Conservation (phyloP, 176 grass and related monocot genomes). For the Triticum timopheevii region DNA sequence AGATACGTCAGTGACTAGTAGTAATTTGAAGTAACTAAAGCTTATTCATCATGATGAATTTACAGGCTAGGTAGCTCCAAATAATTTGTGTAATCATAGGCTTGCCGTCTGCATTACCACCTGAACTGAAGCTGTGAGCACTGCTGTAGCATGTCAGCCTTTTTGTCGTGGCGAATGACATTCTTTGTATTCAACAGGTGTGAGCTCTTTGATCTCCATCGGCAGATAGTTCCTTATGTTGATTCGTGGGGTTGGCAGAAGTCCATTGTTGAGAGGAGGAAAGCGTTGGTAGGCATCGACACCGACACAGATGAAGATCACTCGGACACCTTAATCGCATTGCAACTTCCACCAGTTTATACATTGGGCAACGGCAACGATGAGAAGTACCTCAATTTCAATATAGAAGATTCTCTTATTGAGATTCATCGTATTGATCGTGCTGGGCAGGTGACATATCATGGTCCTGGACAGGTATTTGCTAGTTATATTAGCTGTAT, state of each 20-base stretch:
- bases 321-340: slow-evolving; percentile 52
- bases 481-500: neutral
- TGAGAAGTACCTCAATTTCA: slow-evolving; percentile 60
- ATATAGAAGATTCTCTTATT: slow-evolving; percentile 58
- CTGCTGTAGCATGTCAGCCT: neutral
- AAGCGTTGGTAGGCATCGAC: slow-evolving; percentile 16
- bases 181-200: slow-evolving; percentile 23
- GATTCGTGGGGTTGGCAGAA: slow-evolving; percentile 70
- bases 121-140: neutral
- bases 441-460: slow-evolving; percentile 89
- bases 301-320: slow-evolving; percentile 34
- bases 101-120: neutral
- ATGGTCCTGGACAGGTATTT: slow-evolving; percentile 87
- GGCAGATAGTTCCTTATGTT: slow-evolving; percentile 25
- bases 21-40: no score
- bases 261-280: slow-evolving; percentile 56
- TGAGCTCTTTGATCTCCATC: slow-evolving; percentile 36
- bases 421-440: slow-evolving; percentile 65
- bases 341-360: slow-evolving; percentile 77
- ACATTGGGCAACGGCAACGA: slow-evolving; percentile 55
- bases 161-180: neutral
- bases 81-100: neutral
- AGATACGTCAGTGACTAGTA: neutral
- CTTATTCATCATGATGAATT: neutral
- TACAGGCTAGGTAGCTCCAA: neutral